These are phyloP conservation scores for Leccinum variicolor DNA, from an alignment of 768 basidiomycete genomes.

Conservation along the genomic window DNA sequence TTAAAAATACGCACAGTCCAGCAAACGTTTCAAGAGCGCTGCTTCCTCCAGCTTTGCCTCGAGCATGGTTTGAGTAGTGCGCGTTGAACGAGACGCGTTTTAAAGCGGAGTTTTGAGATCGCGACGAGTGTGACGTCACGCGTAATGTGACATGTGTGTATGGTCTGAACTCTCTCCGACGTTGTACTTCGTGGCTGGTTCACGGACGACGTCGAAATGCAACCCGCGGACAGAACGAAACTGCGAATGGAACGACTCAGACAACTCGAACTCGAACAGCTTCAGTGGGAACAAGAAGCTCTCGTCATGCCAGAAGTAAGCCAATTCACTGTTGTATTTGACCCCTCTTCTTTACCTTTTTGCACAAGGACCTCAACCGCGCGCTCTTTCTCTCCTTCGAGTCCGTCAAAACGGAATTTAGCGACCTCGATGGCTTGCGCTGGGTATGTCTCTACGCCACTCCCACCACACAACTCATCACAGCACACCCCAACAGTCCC, in stretches of 20 bases:
- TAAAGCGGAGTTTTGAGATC: constrained; percentile 34
- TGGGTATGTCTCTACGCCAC: constrained; percentile 25
- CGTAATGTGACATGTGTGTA: constrained; percentile 19
- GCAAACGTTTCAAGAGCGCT: constrained; percentile 83
- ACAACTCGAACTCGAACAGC: constrained; percentile 52
- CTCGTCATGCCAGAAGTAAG: constrained; percentile 55
- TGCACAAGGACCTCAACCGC: constrained; percentile 29
- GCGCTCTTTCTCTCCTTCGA: constrained; percentile 41
- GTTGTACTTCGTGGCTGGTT: too few relatives aligned
- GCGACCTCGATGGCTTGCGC: constrained; percentile 56
- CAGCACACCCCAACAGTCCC: constrained; percentile 1
- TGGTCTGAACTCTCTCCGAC: too few relatives aligned
- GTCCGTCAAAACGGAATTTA: constrained; percentile 58
- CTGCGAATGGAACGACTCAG: constrained; percentile 44
- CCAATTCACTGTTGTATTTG: too few relatives aligned
- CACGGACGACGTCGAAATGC: background rate
- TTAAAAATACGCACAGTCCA: constrained; percentile 90
- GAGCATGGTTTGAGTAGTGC: constrained; percentile 50
- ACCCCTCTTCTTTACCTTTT: background rate
- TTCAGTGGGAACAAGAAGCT: constrained; percentile 51
- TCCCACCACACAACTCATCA: background rate
- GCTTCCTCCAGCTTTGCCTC: constrained; percentile 92
- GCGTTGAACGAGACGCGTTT: constrained; percentile 33
- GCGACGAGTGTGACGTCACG: constrained; percentile 27
- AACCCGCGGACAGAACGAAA: constrained; percentile 40